phyloP scores from a whole-genome alignment of 1,284 basidiomycete genomes.

The Pholiota adiposa region DNA sequence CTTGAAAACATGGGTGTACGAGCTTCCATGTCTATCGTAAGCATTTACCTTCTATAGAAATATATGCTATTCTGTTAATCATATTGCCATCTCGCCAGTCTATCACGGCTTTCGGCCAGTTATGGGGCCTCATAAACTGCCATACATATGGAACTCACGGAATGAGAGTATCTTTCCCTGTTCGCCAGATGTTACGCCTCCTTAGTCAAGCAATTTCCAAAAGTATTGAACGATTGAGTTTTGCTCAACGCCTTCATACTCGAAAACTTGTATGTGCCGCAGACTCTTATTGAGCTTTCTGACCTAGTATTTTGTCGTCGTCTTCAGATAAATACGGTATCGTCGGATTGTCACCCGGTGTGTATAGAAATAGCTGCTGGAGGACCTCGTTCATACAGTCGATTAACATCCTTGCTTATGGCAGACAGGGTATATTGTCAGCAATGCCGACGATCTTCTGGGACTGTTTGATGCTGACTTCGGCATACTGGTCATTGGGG shows the following conservation, averaged over 20 bases:
- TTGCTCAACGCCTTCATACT: constrained; percentile 78
- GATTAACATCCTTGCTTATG: background rate
- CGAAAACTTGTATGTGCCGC: constrained; percentile 66
- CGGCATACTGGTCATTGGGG: constrained; percentile 85
- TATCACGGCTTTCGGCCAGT: constrained; percentile 81
- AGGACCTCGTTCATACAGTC: background rate
- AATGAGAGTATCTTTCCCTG: constrained; percentile 86
- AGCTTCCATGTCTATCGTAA: constrained; percentile 83
- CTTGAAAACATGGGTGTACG: constrained; percentile 82
- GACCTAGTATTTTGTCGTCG: constrained; percentile 1
- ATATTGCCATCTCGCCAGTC: too few species aligned
- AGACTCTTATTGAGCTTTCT: constrained; percentile 1
- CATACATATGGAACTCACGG: constrained; percentile 82
- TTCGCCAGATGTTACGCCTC: constrained; percentile 82
- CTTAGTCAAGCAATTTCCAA: constrained; percentile 84
- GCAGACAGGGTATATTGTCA: constrained; percentile 85
- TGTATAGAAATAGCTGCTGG: constrained; percentile 9
- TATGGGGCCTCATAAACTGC: constrained; percentile 88
- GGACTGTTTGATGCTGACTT: constrained; percentile 86
- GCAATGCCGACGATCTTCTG: constrained; percentile 85
- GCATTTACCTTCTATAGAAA: constrained; percentile 29
- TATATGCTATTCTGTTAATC: too few species aligned
- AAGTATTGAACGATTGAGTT: constrained; percentile 84
- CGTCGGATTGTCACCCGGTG: constrained; percentile 71
- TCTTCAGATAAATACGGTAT: constrained; percentile 75